These are phyloP conservation scores for Alternaria infectoria DNA, from an alignment of 2,329 filamentous ascomycete species.

Conservation along the genomic window DNA sequence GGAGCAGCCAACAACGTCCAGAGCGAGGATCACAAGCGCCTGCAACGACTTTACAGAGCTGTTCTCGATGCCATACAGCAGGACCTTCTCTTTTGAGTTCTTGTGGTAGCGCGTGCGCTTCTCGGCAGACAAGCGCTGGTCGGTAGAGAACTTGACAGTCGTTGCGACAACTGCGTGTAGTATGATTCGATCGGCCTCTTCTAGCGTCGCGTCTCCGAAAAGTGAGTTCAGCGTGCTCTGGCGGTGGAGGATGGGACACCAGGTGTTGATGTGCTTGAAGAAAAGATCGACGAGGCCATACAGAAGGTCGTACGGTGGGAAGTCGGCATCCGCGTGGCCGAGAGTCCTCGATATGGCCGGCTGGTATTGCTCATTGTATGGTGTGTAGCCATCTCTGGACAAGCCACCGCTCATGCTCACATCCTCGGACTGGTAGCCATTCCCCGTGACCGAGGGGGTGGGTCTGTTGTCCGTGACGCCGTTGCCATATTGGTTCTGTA, in stretches of 20 bases:
- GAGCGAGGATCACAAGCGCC: constrained; percentile 82
- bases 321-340: constrained; percentile 50
- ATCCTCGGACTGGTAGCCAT: constrained; percentile 41
- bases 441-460: constrained; percentile 28
- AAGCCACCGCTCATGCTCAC: constrained; percentile 30
- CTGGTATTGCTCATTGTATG: constrained; percentile 41
- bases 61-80: constrained; percentile 87
- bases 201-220: constrained; percentile 73
- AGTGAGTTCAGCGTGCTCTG: constrained; percentile 80
- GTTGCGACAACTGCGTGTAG: constrained; percentile 90
- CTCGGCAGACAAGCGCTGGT: constrained; percentile 74
- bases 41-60: constrained; percentile 88
- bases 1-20: constrained; percentile 84
- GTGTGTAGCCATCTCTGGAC: constrained; percentile 37
- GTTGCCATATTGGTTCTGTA: constrained; percentile 39
- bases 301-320: constrained; percentile 66
- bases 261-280: constrained; percentile 69
- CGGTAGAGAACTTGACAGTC: constrained; percentile 81
- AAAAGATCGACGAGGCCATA: constrained; percentile 67
- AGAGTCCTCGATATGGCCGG: constrained; percentile 36
- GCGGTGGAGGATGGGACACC: constrained; percentile 88
- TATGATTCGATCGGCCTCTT: constrained; percentile 81
- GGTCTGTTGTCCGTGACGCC: constrained; percentile 49
- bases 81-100: constrained; percentile 81
- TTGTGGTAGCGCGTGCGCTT: constrained; percentile 77